These are phyloP conservation scores for Pyrrhoderma lamaoense DNA, from an alignment of 1,284 basidiomycete genomes.

Conservation along the genomic window DNA sequence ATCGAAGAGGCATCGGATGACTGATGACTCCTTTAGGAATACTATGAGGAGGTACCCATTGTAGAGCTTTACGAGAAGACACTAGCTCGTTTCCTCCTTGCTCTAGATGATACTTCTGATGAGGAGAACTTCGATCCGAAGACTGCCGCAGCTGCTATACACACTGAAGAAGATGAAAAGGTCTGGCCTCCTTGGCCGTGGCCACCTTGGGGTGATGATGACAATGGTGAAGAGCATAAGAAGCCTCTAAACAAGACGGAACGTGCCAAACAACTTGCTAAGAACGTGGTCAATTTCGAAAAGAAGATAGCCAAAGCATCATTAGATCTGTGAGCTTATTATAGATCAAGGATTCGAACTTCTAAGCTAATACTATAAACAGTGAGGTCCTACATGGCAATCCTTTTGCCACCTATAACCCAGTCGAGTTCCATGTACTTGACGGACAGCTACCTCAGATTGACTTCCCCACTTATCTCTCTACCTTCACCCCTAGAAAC, in stretches of 20 bases:
- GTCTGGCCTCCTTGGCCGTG: constrained; percentile 83
- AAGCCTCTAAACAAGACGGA: constrained; percentile 34
- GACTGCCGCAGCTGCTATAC: constrained; percentile 18
- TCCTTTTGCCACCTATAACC: constrained; percentile 88
- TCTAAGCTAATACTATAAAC: constrained; percentile 11
- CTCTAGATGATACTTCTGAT: constrained; percentile 48
- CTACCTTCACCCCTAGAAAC: constrained; percentile 71
- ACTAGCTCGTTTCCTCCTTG: constrained; percentile 59
- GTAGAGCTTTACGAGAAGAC: constrained; percentile 66
- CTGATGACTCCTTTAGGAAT: constrained; percentile 50
- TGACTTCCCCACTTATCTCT: constrained; percentile 78
- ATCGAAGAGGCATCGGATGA: background rate
- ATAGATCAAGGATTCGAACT: background rate
- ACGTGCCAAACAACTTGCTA: constrained; percentile 59
- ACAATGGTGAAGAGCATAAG: constrained; percentile 43
- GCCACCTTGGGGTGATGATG: constrained; percentile 71
- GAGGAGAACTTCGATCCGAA: constrained; percentile 14
- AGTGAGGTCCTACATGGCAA: constrained; percentile 66
- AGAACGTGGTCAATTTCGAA: constrained; percentile 77
- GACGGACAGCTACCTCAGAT: constrained; percentile 71
- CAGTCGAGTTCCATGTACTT: constrained; percentile 61
- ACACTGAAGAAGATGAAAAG: constrained; percentile 32
- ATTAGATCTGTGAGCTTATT: constrained; percentile 59
- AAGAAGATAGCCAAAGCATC: constrained; percentile 73
- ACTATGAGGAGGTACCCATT: constrained; percentile 78